Evolutionary conservation across 306 rosid species (phyloP), one percentile per base, ranked within the genome.

Genomic region (Prunus fruticosa): DNA sequence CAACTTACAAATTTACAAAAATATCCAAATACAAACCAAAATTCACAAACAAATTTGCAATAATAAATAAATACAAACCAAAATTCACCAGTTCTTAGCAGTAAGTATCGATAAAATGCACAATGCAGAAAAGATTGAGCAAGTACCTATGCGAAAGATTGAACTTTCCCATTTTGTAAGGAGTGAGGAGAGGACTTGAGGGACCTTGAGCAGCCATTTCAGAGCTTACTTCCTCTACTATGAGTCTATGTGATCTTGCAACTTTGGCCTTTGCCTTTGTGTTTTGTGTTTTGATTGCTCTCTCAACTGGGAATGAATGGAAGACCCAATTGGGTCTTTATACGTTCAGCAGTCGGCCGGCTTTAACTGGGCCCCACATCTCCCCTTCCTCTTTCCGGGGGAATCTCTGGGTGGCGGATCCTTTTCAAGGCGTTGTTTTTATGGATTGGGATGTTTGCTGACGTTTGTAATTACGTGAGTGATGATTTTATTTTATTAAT

Each of bases 111-210:
- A 30, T 30, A 30, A 30, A 30, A 30, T 30, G 32, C 32, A 14
- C 8, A 10, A 28, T 69, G 74, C 20, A 28, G 2, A 52, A 32
- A 32, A 74, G 53, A 20, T 49, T 13, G 27, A n/a, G 74, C 20
- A 72, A 52, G 14, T 66, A 88, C 90, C 92, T 78, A 11, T 84
- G 90, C 71, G 87, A 82, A 23, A 86, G 84, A 82, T 84, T 73
- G 50, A 88, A 86, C 11, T 80, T 88, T n/a, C 67, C 88, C 82
- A 88, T 16, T 71, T 72, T 86, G 81, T 86, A 77, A 63, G 86
- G 84, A 41, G 86, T 83, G 34, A 83, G 81, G 41, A 86, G 89
- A 72, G 85, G 84, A 67, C 62, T 75, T 2, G 54, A 51, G 51
- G 74, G 58, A 64, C 73, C 71, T 74, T 57, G 47, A 56, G 63